phyloP scores from a whole-genome alignment of 2,329 filamentous ascomycete species.

The Thermoascus crustaceus region DNA sequence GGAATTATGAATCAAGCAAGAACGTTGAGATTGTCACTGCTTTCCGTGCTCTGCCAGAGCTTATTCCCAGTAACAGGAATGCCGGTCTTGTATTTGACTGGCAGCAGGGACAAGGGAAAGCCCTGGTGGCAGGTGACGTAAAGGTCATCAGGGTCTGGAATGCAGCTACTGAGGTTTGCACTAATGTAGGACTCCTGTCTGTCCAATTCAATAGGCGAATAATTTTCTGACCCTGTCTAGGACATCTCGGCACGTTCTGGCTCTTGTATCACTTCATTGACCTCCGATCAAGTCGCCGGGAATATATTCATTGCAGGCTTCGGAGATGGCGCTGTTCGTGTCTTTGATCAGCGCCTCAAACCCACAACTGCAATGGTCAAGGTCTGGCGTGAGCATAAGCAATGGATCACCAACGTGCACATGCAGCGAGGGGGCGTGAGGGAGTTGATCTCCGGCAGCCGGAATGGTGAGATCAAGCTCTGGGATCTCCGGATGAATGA shows the following conservation, averaged over 20 bases:
- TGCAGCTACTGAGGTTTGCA: constrained; percentile 83
- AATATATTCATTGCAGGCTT: constrained; percentile 95
- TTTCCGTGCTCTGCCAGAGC: constrained; percentile 86
- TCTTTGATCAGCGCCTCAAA: constrained; percentile 81
- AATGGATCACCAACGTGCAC: constrained; percentile 94
- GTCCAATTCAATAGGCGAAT: not conserved
- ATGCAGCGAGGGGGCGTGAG: constrained; percentile 92
- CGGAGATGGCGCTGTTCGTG: constrained; percentile 85
- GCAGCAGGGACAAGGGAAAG: constrained; percentile 94
- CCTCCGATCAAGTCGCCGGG: constrained; percentile 94
- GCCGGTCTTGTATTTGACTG: constrained; percentile 96
- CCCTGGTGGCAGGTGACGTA: constrained; percentile 92
- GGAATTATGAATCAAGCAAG: constrained; percentile 73
- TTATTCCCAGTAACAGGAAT: constrained; percentile 88
- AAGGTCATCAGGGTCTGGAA: constrained; percentile 96
- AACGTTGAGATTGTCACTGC: constrained; percentile 78
- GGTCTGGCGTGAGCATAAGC: constrained; percentile 91
- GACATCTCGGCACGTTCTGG: constrained; percentile 93
- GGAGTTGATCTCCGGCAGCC: constrained; percentile 81
- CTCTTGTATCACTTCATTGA: constrained; percentile 90
- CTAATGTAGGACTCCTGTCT: constrained; percentile 47
- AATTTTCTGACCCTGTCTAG: constrained; percentile 21
- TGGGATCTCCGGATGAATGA: constrained; percentile 92
- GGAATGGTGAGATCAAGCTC: constrained; percentile 86
- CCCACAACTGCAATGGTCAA: constrained; percentile 88